Evolutionary conservation across 1,139 yeast genomes (phyloP).

Genomic region (Tardiomyces depauwii): DNA sequence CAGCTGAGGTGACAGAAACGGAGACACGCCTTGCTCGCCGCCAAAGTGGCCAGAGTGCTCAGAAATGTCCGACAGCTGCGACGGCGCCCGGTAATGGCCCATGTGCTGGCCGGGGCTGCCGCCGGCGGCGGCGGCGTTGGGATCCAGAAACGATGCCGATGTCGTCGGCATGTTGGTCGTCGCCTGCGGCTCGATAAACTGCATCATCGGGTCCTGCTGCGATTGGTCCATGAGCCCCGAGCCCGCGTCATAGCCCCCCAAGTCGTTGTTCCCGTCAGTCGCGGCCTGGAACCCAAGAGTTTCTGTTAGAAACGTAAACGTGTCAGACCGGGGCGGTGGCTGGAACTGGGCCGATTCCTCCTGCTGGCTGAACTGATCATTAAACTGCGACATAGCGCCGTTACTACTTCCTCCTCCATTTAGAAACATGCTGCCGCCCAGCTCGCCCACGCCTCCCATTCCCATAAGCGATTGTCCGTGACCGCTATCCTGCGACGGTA

Average conservation of each 20-base stretch:
- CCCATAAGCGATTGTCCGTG: not conserved
- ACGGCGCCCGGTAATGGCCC: not conserved
- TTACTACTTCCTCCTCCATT: not conserved
- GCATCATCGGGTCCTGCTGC: too few relatives aligned
- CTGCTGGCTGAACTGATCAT: not conserved
- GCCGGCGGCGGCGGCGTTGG: too few relatives aligned
- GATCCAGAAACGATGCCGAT: too few relatives aligned
- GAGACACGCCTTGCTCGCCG: not conserved
- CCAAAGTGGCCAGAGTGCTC: too few relatives aligned
- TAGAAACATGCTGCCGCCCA: not conserved
- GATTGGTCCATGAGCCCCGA: too few relatives aligned
- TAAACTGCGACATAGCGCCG: not conserved
- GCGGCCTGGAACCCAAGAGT: not conserved
- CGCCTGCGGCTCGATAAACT: too few relatives aligned
- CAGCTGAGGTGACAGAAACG: not conserved
- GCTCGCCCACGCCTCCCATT: not conserved
- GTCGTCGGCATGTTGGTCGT: too few relatives aligned
- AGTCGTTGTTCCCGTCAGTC: not conserved
- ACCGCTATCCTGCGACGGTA: not conserved
- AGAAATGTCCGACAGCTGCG: not conserved
- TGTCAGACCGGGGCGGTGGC: not conserved
- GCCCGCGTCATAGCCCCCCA: too few relatives aligned
- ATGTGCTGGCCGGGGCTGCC: too few relatives aligned
- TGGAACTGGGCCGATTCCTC: not conserved
- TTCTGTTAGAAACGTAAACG: not conserved